Evolutionary conservation across 2,329 filamentous ascomycete species (phyloP).

Genomic region (Sporothrix globosa): DNA sequence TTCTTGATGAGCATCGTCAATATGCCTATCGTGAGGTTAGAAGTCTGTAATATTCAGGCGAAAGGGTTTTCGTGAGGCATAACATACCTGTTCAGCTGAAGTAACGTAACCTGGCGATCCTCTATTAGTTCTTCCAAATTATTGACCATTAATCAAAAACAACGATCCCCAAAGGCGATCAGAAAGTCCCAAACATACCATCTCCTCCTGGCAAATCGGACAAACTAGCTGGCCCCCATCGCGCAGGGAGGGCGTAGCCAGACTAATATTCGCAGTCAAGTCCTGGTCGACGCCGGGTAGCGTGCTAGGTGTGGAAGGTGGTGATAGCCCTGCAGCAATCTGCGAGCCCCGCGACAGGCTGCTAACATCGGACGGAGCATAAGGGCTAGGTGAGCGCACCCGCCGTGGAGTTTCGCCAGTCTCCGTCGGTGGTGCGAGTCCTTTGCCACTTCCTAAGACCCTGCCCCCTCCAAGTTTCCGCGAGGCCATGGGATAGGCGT

Average conservation of each 20-base stretch:
- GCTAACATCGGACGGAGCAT: slow-evolving; percentile 64
- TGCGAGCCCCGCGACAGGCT: slow-evolving; percentile 78
- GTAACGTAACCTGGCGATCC: slow-evolving; percentile 71
- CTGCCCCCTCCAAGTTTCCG: slow-evolving; percentile 90
- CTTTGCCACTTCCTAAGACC: slow-evolving; percentile 83
- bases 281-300: slow-evolving; percentile 75
- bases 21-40: slow-evolving; percentile 48
- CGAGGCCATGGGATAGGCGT: slow-evolving; percentile 65
- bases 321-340: slow-evolving; percentile 55
- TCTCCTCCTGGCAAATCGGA: slow-evolving; percentile 98
- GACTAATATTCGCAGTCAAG: slow-evolving; percentile 76
- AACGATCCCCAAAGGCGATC: no score
- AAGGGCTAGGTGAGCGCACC: slow-evolving; percentile 56
- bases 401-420: slow-evolving; percentile 44
- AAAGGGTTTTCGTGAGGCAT: no score
- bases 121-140: neutral
- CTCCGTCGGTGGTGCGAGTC: slow-evolving; percentile 67
- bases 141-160: neutral
- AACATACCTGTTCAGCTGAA: slow-evolving; percentile 79
- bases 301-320: slow-evolving; percentile 60
- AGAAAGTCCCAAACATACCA: slow-evolving; percentile 61
- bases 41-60: neutral
- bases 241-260: slow-evolving; percentile 59
- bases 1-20: slow-evolving; percentile 90
- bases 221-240: slow-evolving; percentile 74